phyloP scores from a whole-genome alignment of 164 flowering plant genomes.

The Dillenia suffruticosa region DNA sequence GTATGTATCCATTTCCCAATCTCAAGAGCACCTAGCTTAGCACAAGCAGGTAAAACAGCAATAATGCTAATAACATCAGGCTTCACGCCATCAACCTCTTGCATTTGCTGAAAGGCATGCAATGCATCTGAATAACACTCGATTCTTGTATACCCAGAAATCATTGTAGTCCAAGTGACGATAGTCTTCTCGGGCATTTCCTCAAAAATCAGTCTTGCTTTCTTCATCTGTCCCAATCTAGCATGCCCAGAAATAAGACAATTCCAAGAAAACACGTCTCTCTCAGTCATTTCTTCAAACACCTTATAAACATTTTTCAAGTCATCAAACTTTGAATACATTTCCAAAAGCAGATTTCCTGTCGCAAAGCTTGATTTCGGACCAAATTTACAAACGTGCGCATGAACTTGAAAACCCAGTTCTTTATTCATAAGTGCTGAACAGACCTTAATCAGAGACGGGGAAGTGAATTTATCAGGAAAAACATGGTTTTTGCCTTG shows the following conservation, averaged over 20 bases:
- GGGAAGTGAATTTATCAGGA: constrained; percentile 66
- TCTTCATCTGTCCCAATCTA: constrained; percentile 49
- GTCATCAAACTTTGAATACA: constrained; percentile 56
- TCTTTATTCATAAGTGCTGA: constrained; percentile 28
- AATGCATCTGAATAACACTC: constrained; percentile 43
- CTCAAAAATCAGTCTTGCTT: constrained; percentile 42
- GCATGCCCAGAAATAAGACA: constrained; percentile 52
- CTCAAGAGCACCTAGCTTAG: constrained; percentile 72
- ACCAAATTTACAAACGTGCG: constrained; percentile 48
- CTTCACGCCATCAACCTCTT: constrained; percentile 37
- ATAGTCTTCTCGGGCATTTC: constrained; percentile 43
- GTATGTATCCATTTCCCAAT: constrained; percentile 72
- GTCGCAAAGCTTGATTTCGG: constrained; percentile 19
- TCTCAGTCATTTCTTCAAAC: constrained; percentile 61
- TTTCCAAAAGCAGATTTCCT: constrained; percentile 55
- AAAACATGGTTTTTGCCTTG: constrained; percentile 13
- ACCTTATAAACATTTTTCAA: constrained; percentile 38
- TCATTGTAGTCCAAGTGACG: constrained; percentile 57
- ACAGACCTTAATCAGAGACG: constrained; percentile 54
- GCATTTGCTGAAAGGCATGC: constrained; percentile 44
- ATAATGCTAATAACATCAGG: constrained; percentile 59
- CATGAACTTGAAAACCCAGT: constrained; percentile 65
- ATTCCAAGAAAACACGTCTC: constrained; percentile 72
- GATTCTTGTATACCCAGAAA: constrained; percentile 40
- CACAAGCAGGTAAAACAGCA: constrained; percentile 69